A percentile compares a stretch with the other conserved stretches of the same genome.
Conservation (phyloP, 257 asterid genomes). For the Capsicum rhomboideum region DNA sequence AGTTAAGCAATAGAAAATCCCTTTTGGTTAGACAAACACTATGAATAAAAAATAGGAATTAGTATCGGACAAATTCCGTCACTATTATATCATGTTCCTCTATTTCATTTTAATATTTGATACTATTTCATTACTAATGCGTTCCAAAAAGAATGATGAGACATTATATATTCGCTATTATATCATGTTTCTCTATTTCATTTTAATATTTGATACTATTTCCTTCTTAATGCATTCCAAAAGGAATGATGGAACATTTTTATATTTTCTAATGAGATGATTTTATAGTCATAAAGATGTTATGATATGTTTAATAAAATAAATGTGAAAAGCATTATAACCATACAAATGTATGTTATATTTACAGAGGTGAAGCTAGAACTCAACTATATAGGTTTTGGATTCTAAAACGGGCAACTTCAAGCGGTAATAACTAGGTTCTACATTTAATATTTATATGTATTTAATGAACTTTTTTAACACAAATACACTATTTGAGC, state of each 20-base stretch:
- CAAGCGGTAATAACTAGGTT: not conserved
- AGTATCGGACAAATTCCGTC: not conserved
- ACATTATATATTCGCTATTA: too few relatives aligned
- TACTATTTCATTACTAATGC: too few relatives aligned
- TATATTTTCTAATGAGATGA: not conserved
- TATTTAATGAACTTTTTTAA: not conserved
- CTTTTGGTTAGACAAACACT: too few relatives aligned
- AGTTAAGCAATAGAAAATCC: not conserved
- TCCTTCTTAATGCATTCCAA: too few relatives aligned
- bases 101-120: too few relatives aligned
- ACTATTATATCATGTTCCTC: too few relatives aligned
- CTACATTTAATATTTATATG: not conserved
- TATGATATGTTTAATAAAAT: not conserved
- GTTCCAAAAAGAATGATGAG: not conserved
- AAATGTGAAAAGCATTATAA: not conserved
- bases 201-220: too few relatives aligned
- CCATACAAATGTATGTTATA: not conserved
- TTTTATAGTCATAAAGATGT: not conserved
- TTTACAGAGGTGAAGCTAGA: not conserved
- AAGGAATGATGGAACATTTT: not conserved
- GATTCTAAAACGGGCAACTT: too few relatives aligned
- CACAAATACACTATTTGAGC: not conserved
- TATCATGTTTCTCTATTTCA: too few relatives aligned
- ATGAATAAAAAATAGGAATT: not conserved
- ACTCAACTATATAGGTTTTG: not conserved